Evolutionary conservation across 495 filamentous ascomycete species (phyloP), one percentile per base, ranked within the genome.

Genomic region (Coniosporium apollinis): DNA sequence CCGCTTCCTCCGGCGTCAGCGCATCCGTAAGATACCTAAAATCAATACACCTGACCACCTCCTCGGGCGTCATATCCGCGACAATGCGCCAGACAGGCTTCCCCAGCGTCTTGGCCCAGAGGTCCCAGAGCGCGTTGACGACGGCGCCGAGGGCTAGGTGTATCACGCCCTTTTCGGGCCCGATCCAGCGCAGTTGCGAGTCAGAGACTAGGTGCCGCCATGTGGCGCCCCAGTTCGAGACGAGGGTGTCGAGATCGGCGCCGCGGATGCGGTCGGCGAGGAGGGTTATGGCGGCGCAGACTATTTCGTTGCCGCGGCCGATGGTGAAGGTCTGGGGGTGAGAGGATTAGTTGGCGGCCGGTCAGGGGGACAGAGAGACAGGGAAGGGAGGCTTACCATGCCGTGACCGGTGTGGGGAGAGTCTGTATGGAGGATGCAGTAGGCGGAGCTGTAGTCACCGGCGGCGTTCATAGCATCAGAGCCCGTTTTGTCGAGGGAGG

Each of bases 391-490:
- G 26, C 53, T 22, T 65, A 87, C 78, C 85, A 94, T 92, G 49
- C 84, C 82, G 50, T 94, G 86, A 31, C 86, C 86, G 10, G 64
- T 60, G 53, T 71, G 65, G 3, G 66, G 50, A 0, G 75, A 74
- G 51, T 91, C 76, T 1, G 86, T 93, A 48, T 81, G 58, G 35
- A 94, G 66, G 50, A 94, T 85, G 55, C 84, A 92, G 66, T 93
- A 94, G 10, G 86, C 83, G 30, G 84, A 64, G 2, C 81, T 87
- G 58, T 93, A 94, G 61, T 94, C 86, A 22, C 84, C 82, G 3
- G 86, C 83, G 10, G 81, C 79, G 53, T 94, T 93, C 86, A 94
- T 94, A 50, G 86, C 86, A 69, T 94, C 86, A 21, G 83, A 92
- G 48, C 86, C 86, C 5, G 82, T 91, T 62, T 87, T 89, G 59